These are phyloP conservation scores for Ceraceosorus guamensis DNA, from an alignment of 1,284 basidiomycete genomes.

Conservation along the genomic window DNA sequence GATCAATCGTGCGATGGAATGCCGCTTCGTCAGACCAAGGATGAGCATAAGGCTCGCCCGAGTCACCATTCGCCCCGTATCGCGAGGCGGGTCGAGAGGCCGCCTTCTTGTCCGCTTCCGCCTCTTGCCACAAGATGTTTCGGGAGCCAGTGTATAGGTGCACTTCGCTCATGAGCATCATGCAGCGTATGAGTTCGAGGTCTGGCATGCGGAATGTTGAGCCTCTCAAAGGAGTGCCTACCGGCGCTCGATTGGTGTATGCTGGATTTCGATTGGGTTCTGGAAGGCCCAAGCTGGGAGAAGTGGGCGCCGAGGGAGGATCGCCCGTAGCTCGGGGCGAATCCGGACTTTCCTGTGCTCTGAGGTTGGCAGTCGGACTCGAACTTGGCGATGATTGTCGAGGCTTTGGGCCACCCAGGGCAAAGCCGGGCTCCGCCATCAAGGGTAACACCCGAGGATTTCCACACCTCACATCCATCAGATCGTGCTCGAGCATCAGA, in stretches of 20 bases:
- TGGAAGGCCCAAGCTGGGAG: no score
- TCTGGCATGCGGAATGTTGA: slow-evolving; percentile 20
- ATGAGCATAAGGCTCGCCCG: no score
- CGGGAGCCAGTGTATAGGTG: slow-evolving; percentile 14
- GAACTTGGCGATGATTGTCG: no score
- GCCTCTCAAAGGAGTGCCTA: slow-evolving; percentile 24
- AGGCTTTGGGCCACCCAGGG: background rate
- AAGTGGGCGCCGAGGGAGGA: no score
- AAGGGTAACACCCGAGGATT: slow-evolving; percentile 27
- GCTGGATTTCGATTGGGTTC: slow-evolving; percentile 1
- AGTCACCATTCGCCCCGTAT: no score
- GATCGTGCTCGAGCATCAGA: slow-evolving; percentile 16
- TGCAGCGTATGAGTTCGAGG: slow-evolving; percentile 15
- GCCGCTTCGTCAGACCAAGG: no score
- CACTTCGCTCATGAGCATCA: slow-evolving; percentile 14
- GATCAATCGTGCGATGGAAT: no score
- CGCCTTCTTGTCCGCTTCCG: slow-evolving; percentile 24
- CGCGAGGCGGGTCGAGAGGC: no score
- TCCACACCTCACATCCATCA: slow-evolving; percentile 19
- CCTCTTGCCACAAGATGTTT: slow-evolving; percentile 32
- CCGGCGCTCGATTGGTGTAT: slow-evolving; percentile 23
- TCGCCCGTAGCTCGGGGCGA: no score
- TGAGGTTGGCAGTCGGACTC: no score
- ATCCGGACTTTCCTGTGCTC: no score
- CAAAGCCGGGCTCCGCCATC: slow-evolving; percentile 18